Conservation (phyloP, 148 eudicot genomes). For the Fallopia convolvulus region DNA sequence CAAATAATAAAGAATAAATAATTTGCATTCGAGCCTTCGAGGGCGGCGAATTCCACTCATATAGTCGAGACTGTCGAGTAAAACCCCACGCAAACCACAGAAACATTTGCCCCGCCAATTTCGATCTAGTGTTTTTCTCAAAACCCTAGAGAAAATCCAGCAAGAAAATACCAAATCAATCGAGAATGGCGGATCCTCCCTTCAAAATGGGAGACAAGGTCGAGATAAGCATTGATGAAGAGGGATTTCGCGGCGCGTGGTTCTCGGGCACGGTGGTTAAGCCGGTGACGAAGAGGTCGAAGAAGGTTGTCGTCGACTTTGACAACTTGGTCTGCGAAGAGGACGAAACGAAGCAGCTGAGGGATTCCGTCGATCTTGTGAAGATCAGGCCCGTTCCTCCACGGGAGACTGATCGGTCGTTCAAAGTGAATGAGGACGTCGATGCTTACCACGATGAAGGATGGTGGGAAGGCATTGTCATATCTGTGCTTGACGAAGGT, state of each 20-base stretch:
- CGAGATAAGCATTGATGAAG: constrained; percentile 72
- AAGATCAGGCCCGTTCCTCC: constrained; percentile 71
- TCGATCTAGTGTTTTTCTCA: neutral
- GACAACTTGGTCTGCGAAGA: constrained; percentile 41
- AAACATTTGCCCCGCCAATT: neutral
- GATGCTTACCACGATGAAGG: constrained; percentile 68
- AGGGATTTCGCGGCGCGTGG: constrained; percentile 87
- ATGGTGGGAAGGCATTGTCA: constrained; percentile 92
- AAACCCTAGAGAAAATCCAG: constrained; percentile 1
- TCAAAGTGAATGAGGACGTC: constrained; percentile 57
- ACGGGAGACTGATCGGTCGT: constrained; percentile 27
- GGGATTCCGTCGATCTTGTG: constrained; percentile 53
- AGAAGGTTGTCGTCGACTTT: constrained; percentile 45
- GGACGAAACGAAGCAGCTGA: constrained; percentile 26
- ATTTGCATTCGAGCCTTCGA: no score
- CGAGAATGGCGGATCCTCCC: constrained; percentile 22
- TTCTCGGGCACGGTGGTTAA: constrained; percentile 51
- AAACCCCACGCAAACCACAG: neutral
- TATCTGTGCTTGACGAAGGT: constrained; percentile 25
- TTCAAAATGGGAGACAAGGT: constrained; percentile 52
- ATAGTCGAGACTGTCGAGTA: no score
- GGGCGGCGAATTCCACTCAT: no score
- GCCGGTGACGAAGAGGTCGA: constrained; percentile 21
- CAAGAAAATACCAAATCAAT: neutral
- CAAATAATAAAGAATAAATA: no score